Percentiles rank a stretch among this genome's conserved stretches.
Evolutionary conservation across 345 rosid species (phyloP).

Genomic region (Zanthoxylum bungeanum): DNA sequence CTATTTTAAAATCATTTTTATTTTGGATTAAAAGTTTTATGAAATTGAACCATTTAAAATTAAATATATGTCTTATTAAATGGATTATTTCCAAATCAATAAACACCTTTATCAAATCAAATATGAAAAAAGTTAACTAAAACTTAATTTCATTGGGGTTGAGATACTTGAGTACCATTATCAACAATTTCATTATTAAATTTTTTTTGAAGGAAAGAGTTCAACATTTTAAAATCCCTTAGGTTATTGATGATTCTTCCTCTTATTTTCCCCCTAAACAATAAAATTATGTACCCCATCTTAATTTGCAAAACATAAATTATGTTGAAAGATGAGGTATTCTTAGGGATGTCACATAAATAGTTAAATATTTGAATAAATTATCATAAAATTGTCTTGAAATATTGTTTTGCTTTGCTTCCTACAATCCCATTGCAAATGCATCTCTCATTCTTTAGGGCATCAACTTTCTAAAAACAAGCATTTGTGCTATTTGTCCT

Average conservation of each 20-base stretch:
- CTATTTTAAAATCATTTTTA: too few species aligned
- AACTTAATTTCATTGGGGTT: neutral
- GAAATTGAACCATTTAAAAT: neutral
- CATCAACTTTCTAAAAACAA: conserved; percentile 57
- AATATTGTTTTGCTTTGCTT: conserved; percentile 1
- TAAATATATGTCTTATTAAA: neutral
- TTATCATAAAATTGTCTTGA: neutral
- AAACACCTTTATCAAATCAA: neutral
- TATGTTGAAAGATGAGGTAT: conserved; percentile 3
- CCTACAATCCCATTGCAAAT: conserved; percentile 39
- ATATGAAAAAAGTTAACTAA: too few species aligned
- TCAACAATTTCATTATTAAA: too few species aligned
- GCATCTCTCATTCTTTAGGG: conserved; percentile 22
- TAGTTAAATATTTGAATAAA: neutral
- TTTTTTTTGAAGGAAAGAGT: too few species aligned
- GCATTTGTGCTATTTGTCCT: conserved; percentile 54
- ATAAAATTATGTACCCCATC: neutral
- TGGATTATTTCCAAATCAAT: neutral
- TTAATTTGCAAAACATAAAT: conserved; percentile 5
- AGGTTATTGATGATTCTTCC: neutral
- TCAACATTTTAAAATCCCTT: neutral
- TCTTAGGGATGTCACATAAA: neutral
- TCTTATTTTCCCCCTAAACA: neutral
- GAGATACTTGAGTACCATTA: neutral
- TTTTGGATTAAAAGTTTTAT: too few species aligned